Conservation (phyloP, 306 rosid species). For the Casuarina cunninghamiana region DNA sequence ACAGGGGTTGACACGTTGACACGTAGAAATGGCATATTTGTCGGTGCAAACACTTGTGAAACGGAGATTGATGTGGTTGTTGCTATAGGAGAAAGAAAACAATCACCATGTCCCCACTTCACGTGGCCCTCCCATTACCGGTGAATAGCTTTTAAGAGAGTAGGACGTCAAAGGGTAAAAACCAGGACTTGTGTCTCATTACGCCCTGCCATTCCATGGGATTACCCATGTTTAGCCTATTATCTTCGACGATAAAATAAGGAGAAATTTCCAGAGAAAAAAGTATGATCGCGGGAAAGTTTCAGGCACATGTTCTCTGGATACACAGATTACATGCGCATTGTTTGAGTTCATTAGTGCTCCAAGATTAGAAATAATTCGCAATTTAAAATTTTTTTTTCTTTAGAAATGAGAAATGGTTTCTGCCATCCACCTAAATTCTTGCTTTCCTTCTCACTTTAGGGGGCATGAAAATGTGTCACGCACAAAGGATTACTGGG, state of each 20-base stretch:
- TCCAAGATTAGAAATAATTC: background rate
- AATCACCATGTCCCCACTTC: background rate
- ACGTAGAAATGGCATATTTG: conserved; percentile 13
- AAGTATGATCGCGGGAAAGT: background rate
- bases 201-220: too few relatives aligned
- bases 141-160: background rate
- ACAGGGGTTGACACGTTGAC: conserved; percentile 36
- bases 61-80: too few relatives aligned
- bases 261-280: background rate
- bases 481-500: too few relatives aligned
- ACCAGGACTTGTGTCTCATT: background rate
- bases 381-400: background rate
- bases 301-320: background rate
- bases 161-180: background rate
- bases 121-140: background rate
- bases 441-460: background rate
- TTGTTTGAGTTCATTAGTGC: background rate
- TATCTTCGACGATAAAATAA: background rate
- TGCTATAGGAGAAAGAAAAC: too few relatives aligned
- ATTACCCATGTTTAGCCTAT: too few relatives aligned
- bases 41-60: too few relatives aligned
- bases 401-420: too few relatives aligned
- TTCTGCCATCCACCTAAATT: background rate
- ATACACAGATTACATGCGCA: background rate
- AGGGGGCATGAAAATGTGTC: background rate